Conservation (phyloP, 1,139 yeast genomes). For the Arxiozyma heterogenica region DNA sequence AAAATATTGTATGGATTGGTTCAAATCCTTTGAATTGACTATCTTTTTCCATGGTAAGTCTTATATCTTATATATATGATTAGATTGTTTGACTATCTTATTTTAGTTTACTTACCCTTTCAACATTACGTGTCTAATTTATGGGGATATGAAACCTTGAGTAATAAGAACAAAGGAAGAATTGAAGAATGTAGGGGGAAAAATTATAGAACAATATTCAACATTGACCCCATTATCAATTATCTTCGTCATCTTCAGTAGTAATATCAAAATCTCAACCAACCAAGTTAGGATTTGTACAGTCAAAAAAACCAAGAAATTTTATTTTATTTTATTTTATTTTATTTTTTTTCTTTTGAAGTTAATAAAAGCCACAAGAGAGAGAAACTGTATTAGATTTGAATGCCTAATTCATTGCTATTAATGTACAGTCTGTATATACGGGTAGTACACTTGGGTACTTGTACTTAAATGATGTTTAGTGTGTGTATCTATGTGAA, state of each 20-base stretch:
- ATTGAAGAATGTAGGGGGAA: background rate
- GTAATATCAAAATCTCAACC: too few relatives aligned
- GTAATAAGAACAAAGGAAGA: background rate
- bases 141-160: background rate
- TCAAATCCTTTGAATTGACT: slow-evolving; percentile 26
- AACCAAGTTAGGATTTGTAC: background rate
- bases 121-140: background rate
- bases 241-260: background rate
- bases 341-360: too few relatives aligned
- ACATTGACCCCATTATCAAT: background rate
- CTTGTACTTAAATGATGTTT: background rate
- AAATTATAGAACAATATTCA: background rate
- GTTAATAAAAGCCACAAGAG: background rate
- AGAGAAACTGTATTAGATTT: too few relatives aligned
- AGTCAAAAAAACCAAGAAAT: background rate
- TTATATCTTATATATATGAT: too few relatives aligned
- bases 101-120: background rate
- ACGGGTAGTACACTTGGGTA: background rate
- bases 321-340: too few relatives aligned
- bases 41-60: background rate
- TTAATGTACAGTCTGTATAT: background rate
- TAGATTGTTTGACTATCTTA: background rate
- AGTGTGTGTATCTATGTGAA: background rate
- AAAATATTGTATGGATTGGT: slow-evolving; percentile 79
- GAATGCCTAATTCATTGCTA: background rate